Base-by-base conservation (phyloP, 176 grass and related monocot species). In the Triticum monococcum region DNA sequence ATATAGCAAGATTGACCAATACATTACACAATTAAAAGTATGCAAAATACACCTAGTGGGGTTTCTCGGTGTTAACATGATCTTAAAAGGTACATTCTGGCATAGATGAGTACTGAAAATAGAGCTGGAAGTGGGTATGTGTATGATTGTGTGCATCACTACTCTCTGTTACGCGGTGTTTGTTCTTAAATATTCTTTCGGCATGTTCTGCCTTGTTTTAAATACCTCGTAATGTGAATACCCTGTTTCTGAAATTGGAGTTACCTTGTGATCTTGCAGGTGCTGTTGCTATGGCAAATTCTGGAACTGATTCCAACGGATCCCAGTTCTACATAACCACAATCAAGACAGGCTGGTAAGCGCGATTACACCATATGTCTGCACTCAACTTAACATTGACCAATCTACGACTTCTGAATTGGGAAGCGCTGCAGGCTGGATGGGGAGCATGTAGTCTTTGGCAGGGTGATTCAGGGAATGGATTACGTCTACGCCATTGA, bases 241-340 rank as follows among this genome's bases (percentile, higher is more conserved):
- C 38, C 23, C 24, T 28, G 24, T 20, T 65, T 80, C 79, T 80
- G 24, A 54, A 76, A 8, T 52, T 31, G 8, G 7, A 77, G 26
- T 36, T 22, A 45, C 75, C 50, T 60, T 79, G 14, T 2, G 22
- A 82, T 80, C 37, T 75, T 90, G 23, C 85, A 98, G 96, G 96
- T 28, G 86, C 94, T 33, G 90, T 98, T 68, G 95, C 96, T 9
- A 98, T 98, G 93, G 87, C 68, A 57, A 98, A 91, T 65, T 88
- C 87, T 35, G 93, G 88, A 68, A 85, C 94, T 40, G 90, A 98
- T 75, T 95, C 96, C 16, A 98, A 98, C 26, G 96, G 91, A 72
- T 98, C 96, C 12, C 96, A 98, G 79, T 98, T 98, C 86, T 98
- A 96, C 84, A 94, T 98, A 85, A 98, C 96, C 66, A 98, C 96